Conservation (phyloP, 306 rosid species). For the Glycine latifolia region DNA sequence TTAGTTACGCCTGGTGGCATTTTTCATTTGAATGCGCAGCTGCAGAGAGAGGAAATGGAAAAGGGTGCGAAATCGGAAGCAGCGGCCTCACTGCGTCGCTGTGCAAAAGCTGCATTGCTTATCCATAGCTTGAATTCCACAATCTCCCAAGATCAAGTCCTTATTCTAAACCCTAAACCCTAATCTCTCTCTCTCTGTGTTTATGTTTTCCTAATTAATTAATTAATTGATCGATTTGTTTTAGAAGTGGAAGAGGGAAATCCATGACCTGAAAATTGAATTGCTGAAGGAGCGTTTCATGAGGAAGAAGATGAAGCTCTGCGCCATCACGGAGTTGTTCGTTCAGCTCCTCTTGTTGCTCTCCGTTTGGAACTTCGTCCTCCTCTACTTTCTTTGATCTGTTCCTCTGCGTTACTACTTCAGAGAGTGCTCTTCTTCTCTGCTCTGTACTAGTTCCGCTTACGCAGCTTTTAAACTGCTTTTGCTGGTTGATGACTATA, state of each 20-base stretch:
- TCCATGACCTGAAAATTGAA: constrained; percentile 57
- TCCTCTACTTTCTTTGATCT: constrained; percentile 37
- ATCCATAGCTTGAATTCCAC: constrained; percentile 56
- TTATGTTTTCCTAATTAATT: not conserved
- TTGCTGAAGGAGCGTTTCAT: constrained; percentile 55
- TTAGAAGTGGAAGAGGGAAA: constrained; percentile 53
- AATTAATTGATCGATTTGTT: not conserved
- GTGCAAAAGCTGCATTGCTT: constrained; percentile 69
- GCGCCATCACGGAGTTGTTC: constrained; percentile 51
- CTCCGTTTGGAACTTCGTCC: constrained; percentile 50
- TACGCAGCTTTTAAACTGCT: not conserved
- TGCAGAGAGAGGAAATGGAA: constrained; percentile 43
- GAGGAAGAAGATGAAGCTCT: constrained; percentile 63
- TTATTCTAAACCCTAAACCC: not conserved
- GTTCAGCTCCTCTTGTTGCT: constrained; percentile 56
- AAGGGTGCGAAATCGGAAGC: constrained; percentile 45
- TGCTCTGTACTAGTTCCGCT: not conserved
- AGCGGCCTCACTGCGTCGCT: constrained; percentile 43
- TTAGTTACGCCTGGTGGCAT: not conserved
- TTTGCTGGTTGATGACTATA: not conserved
- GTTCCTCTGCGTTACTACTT: not conserved
- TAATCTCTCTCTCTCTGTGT: not conserved
- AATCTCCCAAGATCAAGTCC: constrained; percentile 37
- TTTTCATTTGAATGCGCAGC: not conserved
- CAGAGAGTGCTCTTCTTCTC: not conserved